Percentiles rank a stretch among this genome's conserved stretches.
Evolutionary conservation across 2,329 filamentous ascomycete species (phyloP).

Genomic region (Sporothrix phasma): DNA sequence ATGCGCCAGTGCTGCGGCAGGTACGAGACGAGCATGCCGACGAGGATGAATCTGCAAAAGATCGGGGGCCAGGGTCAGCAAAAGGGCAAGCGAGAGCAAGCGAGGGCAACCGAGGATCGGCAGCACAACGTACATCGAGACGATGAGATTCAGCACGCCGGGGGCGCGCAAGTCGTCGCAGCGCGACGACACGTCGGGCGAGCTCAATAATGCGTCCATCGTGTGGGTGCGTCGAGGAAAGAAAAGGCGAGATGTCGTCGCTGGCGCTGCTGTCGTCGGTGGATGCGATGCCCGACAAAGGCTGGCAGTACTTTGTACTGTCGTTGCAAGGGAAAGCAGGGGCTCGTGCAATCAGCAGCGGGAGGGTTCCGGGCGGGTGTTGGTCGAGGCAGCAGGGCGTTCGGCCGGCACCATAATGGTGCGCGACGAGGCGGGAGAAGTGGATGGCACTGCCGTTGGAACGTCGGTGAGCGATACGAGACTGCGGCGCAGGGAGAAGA

Average conservation of each 20-base stretch:
- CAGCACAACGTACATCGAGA: slow-evolving; percentile 47
- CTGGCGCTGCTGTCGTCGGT: background rate
- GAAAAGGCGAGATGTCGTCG: background rate
- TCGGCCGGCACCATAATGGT: slow-evolving; percentile 10
- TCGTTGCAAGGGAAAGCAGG: background rate
- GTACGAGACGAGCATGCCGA: slow-evolving; percentile 87
- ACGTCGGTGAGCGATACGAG: background rate
- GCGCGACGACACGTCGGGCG: slow-evolving; percentile 23
- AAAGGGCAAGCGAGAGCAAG: too few relatives aligned
- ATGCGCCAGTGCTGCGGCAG: slow-evolving; percentile 92
- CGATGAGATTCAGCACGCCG: slow-evolving; percentile 43
- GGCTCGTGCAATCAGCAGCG: background rate
- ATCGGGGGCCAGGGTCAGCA: too few relatives aligned
- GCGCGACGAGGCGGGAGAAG: background rate
- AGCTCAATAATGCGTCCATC: slow-evolving; percentile 27
- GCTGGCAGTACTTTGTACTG: too few relatives aligned
- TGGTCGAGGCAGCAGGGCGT: background rate
- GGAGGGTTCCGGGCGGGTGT: background rate
- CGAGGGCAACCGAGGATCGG: too few relatives aligned
- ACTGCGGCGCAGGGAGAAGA: background rate
- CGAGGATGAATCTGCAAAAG: slow-evolving; percentile 60
- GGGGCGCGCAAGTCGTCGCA: slow-evolving; percentile 45
- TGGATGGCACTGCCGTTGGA: background rate
- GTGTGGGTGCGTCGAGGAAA: background rate
- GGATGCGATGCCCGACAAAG: too few relatives aligned